These are phyloP conservation scores for Uronychia setigera DNA, from an alignment of 73 alveolate species.

Conservation along the genomic window DNA sequence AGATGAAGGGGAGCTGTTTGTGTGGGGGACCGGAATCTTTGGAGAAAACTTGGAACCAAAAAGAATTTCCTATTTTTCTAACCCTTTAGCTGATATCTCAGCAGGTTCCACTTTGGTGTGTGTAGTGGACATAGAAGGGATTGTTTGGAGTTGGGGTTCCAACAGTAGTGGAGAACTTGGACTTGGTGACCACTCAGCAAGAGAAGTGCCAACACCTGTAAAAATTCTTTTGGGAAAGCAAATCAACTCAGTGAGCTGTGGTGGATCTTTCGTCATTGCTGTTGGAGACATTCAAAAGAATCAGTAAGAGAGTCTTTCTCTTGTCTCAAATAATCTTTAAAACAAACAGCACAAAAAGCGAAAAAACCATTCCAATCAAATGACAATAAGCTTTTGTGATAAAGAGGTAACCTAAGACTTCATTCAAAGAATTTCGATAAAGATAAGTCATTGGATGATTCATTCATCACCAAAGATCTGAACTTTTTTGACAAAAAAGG, in stretches of 20 bases:
- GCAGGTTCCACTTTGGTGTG: slow-evolving; percentile 6
- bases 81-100: not conserved
- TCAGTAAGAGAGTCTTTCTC: not conserved
- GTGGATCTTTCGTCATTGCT: not conserved
- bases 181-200: slow-evolving; percentile 48
- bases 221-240: not conserved
- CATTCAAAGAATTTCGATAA: not conserved
- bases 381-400: not conserved
- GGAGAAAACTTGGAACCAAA: slow-evolving; percentile 28
- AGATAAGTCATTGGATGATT: not conserved
- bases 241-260: not conserved
- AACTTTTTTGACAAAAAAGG: too few species aligned
- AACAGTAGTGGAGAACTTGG: slow-evolving; percentile 65
- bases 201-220: slow-evolving; percentile 52
- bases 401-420: not conserved
- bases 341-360: not conserved
- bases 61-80: not conserved
- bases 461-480: too few species aligned
- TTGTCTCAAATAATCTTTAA: not conserved
- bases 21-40: slow-evolving; percentile 59
- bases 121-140: slow-evolving; percentile 13
- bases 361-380: not conserved
- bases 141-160: slow-evolving; percentile 60
- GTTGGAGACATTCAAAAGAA: not conserved
- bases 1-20: slow-evolving; percentile 41